Evolutionary conservation across 2,329 filamentous ascomycete genomes (phyloP).

Genomic region (Fusarium beomiforme): DNA sequence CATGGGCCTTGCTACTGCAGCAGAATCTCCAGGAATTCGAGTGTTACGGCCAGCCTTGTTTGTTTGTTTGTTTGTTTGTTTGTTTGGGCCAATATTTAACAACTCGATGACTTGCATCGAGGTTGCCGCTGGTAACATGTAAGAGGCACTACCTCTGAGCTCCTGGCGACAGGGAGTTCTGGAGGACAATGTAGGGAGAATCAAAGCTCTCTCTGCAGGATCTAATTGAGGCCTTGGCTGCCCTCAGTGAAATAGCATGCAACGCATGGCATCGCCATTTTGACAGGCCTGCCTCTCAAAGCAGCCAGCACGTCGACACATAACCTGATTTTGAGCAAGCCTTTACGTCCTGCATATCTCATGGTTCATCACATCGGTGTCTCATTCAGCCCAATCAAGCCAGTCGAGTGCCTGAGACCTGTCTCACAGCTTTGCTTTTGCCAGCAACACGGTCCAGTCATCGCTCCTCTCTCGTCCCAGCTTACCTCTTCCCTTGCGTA

Average conservation of each 20-base stretch:
- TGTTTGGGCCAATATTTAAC: neutral
- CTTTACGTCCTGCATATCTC: neutral
- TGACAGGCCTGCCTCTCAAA: neutral
- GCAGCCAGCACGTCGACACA: neutral
- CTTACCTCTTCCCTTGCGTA: conserved; percentile 23
- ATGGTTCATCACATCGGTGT: neutral
- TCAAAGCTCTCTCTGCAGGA: conserved; percentile 9
- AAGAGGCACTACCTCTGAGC: neutral
- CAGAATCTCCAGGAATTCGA: conserved; percentile 4
- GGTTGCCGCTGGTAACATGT: neutral
- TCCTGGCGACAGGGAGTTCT: neutral
- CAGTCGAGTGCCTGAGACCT: conserved; percentile 28
- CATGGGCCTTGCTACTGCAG: conserved; percentile 11
- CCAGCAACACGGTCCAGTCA: neutral
- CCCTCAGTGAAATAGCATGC: neutral
- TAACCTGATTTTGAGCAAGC: conserved; percentile 2
- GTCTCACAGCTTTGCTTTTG: conserved; percentile 25
- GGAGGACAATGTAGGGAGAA: conserved; percentile 2
- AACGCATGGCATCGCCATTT: neutral
- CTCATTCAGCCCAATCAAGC: conserved; percentile 23
- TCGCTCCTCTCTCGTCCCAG: conserved; percentile 8
- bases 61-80: neutral
- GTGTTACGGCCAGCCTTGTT: neutral
- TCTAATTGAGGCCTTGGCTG: neutral
- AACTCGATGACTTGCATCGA: neutral